Evolutionary conservation across 1,284 basidiomycete genomes (phyloP).

Genomic region (Tranzscheliella williamsii): DNA sequence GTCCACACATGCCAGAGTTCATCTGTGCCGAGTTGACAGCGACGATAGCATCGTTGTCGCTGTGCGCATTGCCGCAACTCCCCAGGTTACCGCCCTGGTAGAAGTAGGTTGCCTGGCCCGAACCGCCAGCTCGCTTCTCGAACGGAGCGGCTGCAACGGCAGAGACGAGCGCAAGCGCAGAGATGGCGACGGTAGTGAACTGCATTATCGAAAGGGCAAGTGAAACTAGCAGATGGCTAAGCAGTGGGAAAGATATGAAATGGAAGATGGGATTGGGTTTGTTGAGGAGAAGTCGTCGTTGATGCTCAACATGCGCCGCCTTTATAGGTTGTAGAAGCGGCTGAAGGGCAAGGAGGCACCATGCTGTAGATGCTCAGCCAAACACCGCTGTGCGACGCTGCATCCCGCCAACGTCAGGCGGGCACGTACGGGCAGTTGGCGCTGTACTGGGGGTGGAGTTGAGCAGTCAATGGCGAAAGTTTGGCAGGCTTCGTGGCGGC

Average conservation of each 20-base stretch:
- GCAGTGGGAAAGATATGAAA: not conserved
- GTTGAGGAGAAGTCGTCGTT: no score
- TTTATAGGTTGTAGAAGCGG: no score
- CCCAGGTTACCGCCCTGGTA: slow-evolving; percentile 51
- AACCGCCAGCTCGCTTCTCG: slow-evolving; percentile 21
- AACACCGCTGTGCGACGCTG: no score
- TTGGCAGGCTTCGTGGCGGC: no score
- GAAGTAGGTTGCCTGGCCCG: slow-evolving; percentile 42
- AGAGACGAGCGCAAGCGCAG: slow-evolving; percentile 25
- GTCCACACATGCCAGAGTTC: slow-evolving; percentile 19
- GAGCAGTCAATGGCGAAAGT: no score
- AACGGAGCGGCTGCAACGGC: slow-evolving; percentile 27
- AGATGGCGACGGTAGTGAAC: slow-evolving; percentile 36
- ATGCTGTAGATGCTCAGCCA: no score
- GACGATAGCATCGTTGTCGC: slow-evolving; percentile 27
- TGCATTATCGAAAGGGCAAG: slow-evolving; percentile 29
- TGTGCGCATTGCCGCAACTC: slow-evolving; percentile 42
- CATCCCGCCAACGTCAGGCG: no score
- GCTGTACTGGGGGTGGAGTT: no score
- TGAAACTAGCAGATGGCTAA: no score
- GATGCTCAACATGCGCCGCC: no score
- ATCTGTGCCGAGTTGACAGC: slow-evolving; percentile 40
- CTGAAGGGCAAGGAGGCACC: no score
- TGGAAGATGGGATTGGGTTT: not conserved
- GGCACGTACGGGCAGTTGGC: no score